These are phyloP conservation scores for Diaporthe eres DNA, from an alignment of 2,329 filamentous ascomycete genomes.

Conservation along the genomic window DNA sequence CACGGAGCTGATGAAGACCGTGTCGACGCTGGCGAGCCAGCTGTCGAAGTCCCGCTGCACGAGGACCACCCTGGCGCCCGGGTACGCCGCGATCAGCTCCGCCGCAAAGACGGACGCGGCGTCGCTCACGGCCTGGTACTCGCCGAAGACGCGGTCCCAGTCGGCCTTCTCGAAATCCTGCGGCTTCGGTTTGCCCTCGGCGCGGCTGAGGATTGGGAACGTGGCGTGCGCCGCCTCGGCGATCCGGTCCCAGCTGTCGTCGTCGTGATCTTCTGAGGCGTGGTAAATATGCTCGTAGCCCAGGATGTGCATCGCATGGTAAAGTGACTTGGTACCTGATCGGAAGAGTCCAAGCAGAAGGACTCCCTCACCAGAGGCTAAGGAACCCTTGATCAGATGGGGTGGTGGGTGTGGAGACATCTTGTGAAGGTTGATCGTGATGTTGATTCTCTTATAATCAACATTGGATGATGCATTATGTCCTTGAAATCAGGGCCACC, in stretches of 20 bases:
- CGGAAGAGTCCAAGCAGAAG: constrained; percentile 3
- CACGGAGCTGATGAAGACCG: constrained; percentile 50
- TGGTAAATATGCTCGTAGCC: constrained; percentile 19
- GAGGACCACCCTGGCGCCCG: constrained; percentile 78
- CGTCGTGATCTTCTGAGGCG: not conserved
- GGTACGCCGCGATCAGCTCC: constrained; percentile 79
- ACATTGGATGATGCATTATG: not conserved
- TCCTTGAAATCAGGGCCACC: not conserved
- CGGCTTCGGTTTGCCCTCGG: not conserved
- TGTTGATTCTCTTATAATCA: not conserved
- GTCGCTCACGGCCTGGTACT: constrained; percentile 44
- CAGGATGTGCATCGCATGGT: not conserved
- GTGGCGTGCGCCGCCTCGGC: constrained; percentile 11
- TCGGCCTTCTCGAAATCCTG: constrained; percentile 65
- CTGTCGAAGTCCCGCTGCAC: constrained; percentile 76
- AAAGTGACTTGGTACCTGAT: not conserved
- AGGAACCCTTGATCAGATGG: not conserved
- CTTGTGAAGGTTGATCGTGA: not conserved
- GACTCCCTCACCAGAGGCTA: not conserved
- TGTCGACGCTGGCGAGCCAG: constrained; percentile 73
- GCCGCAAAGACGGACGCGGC: constrained; percentile 65
- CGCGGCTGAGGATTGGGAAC: not conserved
- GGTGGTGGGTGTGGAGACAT: not conserved
- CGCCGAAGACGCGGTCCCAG: constrained; percentile 63
- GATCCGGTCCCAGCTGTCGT: constrained; percentile 9